phyloP scores from a whole-genome alignment of 768 basidiomycete genomes.

The Leccinum broughii region DNA sequence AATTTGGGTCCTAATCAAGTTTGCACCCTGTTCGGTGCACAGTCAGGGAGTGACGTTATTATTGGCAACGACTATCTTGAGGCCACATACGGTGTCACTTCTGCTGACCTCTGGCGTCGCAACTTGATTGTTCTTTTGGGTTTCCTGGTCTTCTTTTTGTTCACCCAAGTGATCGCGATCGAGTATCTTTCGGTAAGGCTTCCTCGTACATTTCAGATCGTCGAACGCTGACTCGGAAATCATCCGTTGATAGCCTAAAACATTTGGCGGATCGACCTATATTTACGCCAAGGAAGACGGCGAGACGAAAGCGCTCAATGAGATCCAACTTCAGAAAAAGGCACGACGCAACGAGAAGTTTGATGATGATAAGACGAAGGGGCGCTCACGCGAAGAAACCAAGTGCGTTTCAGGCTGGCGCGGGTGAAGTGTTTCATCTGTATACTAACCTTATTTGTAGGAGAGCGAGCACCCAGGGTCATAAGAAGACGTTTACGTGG shows the following conservation, averaged over 20 bases:
- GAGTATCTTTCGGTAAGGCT: constrained; percentile 61
- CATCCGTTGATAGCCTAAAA: constrained; percentile 30
- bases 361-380: constrained; percentile 21
- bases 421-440: not conserved
- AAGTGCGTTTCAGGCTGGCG: constrained; percentile 12
- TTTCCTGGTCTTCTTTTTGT: constrained; percentile 69
- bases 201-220: not conserved
- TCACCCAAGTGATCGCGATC: constrained; percentile 65
- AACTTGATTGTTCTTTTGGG: constrained; percentile 71
- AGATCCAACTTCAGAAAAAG: constrained; percentile 53
- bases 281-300: constrained; percentile 61
- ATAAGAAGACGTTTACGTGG: constrained; percentile 70
- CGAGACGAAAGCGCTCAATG: constrained; percentile 57
- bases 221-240: not conserved
- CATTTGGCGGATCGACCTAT: constrained; percentile 43
- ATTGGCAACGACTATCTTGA: constrained; percentile 62
- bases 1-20: constrained; percentile 66
- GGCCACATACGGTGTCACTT: constrained; percentile 50
- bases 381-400: constrained; percentile 17
- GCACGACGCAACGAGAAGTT: constrained; percentile 36
- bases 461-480: not conserved
- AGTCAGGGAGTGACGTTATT: constrained; percentile 54
- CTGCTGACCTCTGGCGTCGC: constrained; percentile 59
- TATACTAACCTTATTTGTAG: constrained; percentile 9
- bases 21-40: constrained; percentile 74